Conservation (phyloP, 2,329 filamentous ascomycete genomes). For the Pestalotiopsis sp. region DNA sequence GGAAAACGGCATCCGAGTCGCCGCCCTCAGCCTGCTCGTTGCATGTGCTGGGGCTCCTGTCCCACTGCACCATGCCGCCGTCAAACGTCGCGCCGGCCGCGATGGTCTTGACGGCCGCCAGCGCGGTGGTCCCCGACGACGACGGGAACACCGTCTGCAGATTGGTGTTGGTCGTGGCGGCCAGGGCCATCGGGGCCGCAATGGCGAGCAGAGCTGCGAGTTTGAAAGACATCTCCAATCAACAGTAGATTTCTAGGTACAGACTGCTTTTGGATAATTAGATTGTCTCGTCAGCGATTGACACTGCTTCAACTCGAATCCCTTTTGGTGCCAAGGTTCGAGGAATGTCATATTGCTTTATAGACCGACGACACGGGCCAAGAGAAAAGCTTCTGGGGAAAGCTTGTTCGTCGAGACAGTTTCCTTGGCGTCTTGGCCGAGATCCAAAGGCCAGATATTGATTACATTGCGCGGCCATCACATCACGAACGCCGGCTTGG, state of each 20-base stretch:
- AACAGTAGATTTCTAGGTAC: not conserved
- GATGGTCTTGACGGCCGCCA: constrained; percentile 42
- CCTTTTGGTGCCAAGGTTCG: not conserved
- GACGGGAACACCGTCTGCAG: constrained; percentile 33
- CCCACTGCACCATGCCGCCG: constrained; percentile 40
- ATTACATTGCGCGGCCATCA: not conserved
- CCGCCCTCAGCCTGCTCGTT: constrained; percentile 4
- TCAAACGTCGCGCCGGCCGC: constrained; percentile 44
- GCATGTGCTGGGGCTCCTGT: constrained; percentile 23
- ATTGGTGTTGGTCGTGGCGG: constrained; percentile 24
- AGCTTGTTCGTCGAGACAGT: not conserved
- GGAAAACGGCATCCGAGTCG: constrained; percentile 3
- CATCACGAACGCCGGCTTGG: not conserved
- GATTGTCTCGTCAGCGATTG: too few species aligned
- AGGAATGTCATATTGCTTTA: not conserved
- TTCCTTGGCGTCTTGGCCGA: not conserved
- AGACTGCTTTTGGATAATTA: too few species aligned
- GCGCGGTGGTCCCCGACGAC: constrained; percentile 38
- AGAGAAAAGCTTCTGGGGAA: not conserved
- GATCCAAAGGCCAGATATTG: not conserved
- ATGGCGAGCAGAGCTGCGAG: not conserved
- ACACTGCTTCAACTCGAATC: too few species aligned
- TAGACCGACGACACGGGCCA: not conserved
- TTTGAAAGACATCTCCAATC: not conserved
- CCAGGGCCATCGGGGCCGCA: not conserved